Base-by-base conservation (phyloP, 306 rosid species). In the Fragaria ananassa region DNA sequence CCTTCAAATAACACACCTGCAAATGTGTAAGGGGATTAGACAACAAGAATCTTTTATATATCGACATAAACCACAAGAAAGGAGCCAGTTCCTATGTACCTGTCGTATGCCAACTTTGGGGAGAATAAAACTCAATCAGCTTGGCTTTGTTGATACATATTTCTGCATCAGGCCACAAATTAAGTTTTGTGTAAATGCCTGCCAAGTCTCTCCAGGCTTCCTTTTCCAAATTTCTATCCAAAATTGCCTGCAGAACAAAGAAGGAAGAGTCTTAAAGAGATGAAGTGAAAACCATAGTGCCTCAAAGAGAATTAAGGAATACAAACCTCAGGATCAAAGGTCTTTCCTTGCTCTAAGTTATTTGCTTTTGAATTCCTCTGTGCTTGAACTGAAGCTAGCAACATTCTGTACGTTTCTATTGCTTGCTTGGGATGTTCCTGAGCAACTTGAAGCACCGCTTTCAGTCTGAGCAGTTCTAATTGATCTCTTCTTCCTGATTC, bases 391-490 rank as follows among this genome's bases (percentile, higher is more conserved):
- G 86, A 72, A 67, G 99, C 84, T 42, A 95, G 86, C 88, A 95
- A 86, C 82, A 89, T 78, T 87, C 96, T 89, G 82, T 90, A 92
- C 73, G 92, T 92, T 84, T 95, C 99, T 79, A 92, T 86, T 61
- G 99, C 97, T 82, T 89, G 90, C 84, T 90, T 95, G 50, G 99
- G 99, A 72, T 82, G 89, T 82, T 90, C 83, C 84, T 81, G 90
- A 70, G 97, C 65, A 82, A 95, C 86, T 88, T 88, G 93, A 70
- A 95, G 92, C 19, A 88, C 87, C 27, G 97, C 97, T 83, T 92
- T 92, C 84, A 92, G 75, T 81, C 97, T 85, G 63, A 90, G 88
- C 86, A 92, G 88, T 79, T 86, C 89, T 78, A 92, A 86, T 64
- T 92, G 99, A 79, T 88, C 99, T n/a, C 60, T 63, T 67, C 79